These are phyloP conservation scores for Fusarium sp. DNA, from an alignment of 2,329 filamentous ascomycete genomes.

Conservation along the genomic window DNA sequence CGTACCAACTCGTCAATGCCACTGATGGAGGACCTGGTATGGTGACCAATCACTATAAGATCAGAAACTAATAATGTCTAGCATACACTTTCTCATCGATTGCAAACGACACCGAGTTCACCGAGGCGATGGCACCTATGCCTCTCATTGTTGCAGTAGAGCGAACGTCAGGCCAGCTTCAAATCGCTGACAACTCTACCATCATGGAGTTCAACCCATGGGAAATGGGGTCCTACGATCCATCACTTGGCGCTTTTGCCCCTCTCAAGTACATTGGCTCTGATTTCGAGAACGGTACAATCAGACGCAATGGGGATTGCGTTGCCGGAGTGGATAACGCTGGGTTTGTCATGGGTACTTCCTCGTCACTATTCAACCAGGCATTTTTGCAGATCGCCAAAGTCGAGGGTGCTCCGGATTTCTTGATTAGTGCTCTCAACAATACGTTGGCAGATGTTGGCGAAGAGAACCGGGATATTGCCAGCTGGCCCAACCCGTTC, in stretches of 20 bases:
- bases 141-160: slow-evolving; percentile 76
- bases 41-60: not conserved
- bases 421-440: slow-evolving; percentile 60
- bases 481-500: slow-evolving; percentile 80
- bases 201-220: slow-evolving; percentile 81
- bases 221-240: slow-evolving; percentile 80
- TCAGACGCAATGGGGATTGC: slow-evolving; percentile 66
- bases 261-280: slow-evolving; percentile 76
- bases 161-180: slow-evolving; percentile 65
- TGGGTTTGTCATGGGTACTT: slow-evolving; percentile 86
- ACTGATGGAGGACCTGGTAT: slow-evolving; percentile 65
- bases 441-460: slow-evolving; percentile 64
- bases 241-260: slow-evolving; percentile 73
- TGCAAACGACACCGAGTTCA: slow-evolving; percentile 64
- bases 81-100: slow-evolving; percentile 79
- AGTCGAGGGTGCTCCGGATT: slow-evolving; percentile 48
- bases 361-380: slow-evolving; percentile 83
- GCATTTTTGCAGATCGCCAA: slow-evolving; percentile 67
- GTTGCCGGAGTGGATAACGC: slow-evolving; percentile 82
- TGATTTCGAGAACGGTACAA: slow-evolving; percentile 68
- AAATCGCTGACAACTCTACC: slow-evolving; percentile 70
- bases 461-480: slow-evolving; percentile 72
- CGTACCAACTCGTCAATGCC: slow-evolving; percentile 79
- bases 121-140: slow-evolving; percentile 69
- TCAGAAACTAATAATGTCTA: slow-evolving; percentile 41